Evolutionary conservation across 2,329 filamentous ascomycete species (phyloP), one percentile per base, ranked within the genome.

Genomic region (Metarhizium album): DNA sequence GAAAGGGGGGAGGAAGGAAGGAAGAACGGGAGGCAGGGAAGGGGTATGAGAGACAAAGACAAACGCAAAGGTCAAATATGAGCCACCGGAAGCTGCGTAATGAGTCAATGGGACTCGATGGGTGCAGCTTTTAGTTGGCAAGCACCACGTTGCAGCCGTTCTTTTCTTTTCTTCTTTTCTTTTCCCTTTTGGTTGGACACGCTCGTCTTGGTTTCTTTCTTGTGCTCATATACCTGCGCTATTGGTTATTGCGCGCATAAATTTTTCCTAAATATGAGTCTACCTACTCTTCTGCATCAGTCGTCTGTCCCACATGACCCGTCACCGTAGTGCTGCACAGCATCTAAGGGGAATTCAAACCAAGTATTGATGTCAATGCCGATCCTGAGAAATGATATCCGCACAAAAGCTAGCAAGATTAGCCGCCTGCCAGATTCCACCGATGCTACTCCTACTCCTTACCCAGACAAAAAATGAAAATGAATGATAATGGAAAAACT

Each of bases 371-470:
- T 18, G 14, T 22, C 16, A 24, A 52, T 47, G 20, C 46, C 46
- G 46, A 23, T 52, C 33, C 45, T 46, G 4, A 20, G 18, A 29
- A 14, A 20, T 46, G 40, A 18, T 46, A 14, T 46, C 48, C 27
- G 43, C 42, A 46, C 37, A 13, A 27, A 27, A 47, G 47, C 47
- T 11, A 47, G 14, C 47, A 35, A 23, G n/a, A 46, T 49, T 52
- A 35, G 47, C 50, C 46, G 35, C 47, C 50, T 20, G 47, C 35
- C 47, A 18, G 46, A 22, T 45, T 49, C 51, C 46, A 52, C 31
- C 42, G 1, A 40, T 49, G 47, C 31, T 45, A 43, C 47, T 50
- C 47, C 31, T 45, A 43, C 47, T 50, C 47, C 43, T 5, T 49
- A 49, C 24, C 33, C 47, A 43, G n/a, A 42, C 46, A 52, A 29